Conservation (phyloP, 805 yeast species). For the Barnettozyma vustinii region DNA sequence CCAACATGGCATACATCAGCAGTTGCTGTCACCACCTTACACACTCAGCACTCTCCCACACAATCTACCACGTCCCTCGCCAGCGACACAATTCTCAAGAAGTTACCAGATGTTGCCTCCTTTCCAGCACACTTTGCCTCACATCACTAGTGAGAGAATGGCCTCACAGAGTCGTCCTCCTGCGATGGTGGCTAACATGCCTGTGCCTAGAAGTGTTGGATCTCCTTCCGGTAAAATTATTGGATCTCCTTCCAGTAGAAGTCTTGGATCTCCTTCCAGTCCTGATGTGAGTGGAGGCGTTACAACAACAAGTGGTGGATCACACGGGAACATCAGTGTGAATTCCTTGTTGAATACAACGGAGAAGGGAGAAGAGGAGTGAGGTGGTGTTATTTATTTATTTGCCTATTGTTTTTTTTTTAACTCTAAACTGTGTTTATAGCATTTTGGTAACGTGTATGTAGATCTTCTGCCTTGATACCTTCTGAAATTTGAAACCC, state of each 20-base stretch:
- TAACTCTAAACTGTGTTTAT: no score
- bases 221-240: not conserved
- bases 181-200: not conserved
- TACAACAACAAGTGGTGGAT: not conserved
- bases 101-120: constrained; percentile 9
- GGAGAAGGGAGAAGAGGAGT: not conserved
- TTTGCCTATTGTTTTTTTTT: not conserved
- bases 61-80: constrained; percentile 8
- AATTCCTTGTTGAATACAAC: constrained; percentile 16
- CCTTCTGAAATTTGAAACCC: no score
- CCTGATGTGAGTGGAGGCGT: not conserved
- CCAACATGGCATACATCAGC: not conserved
- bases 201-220: not conserved
- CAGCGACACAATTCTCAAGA: constrained; percentile 9
- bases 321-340: constrained; percentile 15
- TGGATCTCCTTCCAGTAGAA: no score
- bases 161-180: not conserved
- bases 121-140: constrained; percentile 9
- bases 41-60: not conserved
- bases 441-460: no score
- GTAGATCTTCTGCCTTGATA: no score
- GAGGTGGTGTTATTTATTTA: not conserved
- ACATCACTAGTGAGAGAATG: not conserved
- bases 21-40: constrained; percentile 5
- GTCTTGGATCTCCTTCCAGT: not conserved